Percentiles rank a stretch among this genome's conserved stretches.
phyloP scores from a whole-genome alignment of 1,284 basidiomycete species.

The Moesziomyces sp. region DNA sequence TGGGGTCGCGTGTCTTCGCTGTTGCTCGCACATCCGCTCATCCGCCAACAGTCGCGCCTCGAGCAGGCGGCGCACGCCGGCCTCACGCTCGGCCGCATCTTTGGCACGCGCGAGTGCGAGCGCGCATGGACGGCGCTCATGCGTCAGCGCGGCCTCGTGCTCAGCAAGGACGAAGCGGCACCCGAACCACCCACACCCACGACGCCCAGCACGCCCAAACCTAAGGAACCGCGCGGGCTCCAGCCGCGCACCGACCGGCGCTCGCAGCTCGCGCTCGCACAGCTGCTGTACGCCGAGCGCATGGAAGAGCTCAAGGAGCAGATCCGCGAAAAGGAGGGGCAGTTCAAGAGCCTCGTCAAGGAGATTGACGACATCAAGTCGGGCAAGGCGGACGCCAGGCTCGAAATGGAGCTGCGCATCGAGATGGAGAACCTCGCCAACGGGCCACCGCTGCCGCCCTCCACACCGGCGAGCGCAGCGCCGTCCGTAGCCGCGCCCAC shows the following conservation, averaged over 20 bases:
- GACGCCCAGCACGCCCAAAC: slow-evolving; percentile 16
- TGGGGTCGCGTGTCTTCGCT: slow-evolving; percentile 56
- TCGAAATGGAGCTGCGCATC: slow-evolving; percentile 42
- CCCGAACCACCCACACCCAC: slow-evolving; percentile 26
- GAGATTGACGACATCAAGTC: slow-evolving; percentile 53
- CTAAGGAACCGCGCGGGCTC: slow-evolving; percentile 49
- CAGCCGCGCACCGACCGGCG: slow-evolving; percentile 43
- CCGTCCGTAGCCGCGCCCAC: slow-evolving; percentile 12
- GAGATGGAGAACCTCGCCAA: slow-evolving; percentile 50
- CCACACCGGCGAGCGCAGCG: slow-evolving; percentile 27
- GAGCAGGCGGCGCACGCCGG: slow-evolving; percentile 52
- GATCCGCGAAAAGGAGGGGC: slow-evolving; percentile 54
- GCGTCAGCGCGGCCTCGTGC: slow-evolving; percentile 49
- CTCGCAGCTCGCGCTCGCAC: slow-evolving; percentile 59
- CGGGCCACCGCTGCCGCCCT: slow-evolving; percentile 33
- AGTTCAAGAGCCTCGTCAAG: slow-evolving; percentile 41
- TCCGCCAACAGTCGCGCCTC: slow-evolving; percentile 47
- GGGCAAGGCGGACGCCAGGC: slow-evolving; percentile 36
- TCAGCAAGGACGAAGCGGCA: slow-evolving; percentile 39
- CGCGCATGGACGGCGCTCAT: slow-evolving; percentile 57
- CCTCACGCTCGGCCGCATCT: slow-evolving; percentile 52
- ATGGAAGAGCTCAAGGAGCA: slow-evolving; percentile 56
- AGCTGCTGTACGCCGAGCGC: slow-evolving; percentile 60
- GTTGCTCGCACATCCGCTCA: slow-evolving; percentile 57
- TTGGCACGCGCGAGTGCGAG: slow-evolving; percentile 60